phyloP scores from a whole-genome alignment of 2,329 filamentous ascomycete genomes.

The Aureobasidium melanogenum region DNA sequence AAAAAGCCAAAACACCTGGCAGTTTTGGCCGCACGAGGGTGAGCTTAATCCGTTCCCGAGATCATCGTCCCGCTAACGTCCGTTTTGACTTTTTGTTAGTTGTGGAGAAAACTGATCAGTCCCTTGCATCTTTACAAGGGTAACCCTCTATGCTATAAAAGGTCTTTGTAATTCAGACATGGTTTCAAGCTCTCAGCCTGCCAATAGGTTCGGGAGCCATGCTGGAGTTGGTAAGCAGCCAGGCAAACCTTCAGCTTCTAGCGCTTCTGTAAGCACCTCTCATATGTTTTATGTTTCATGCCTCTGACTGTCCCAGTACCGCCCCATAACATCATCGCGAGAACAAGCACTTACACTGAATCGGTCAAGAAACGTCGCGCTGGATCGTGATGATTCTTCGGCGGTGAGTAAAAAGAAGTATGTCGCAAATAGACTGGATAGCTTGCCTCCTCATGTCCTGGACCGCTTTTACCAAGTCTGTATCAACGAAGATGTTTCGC shows the following conservation, averaged over 20 bases:
- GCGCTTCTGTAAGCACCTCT: not conserved
- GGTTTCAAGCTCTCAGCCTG: not conserved
- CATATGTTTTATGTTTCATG: not conserved
- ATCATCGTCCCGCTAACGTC: conserved; percentile 9
- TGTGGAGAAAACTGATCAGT: conserved; percentile 7
- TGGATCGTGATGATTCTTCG: not conserved
- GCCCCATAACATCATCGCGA: not conserved
- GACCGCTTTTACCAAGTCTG: not conserved
- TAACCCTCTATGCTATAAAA: not conserved
- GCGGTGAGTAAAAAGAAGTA: not conserved
- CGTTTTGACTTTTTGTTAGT: conserved; percentile 12
- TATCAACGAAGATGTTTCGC: not conserved
- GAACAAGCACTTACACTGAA: not conserved
- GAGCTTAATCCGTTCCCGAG: conserved; percentile 10
- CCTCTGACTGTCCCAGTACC: not conserved
- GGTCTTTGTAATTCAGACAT: not conserved
- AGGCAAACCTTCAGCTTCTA: not conserved
- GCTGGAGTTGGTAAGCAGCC: not conserved
- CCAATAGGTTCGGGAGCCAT: not conserved
- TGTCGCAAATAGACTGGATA: not conserved
- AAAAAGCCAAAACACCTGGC: not conserved
- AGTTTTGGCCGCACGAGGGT: conserved; percentile 11
- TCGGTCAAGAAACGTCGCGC: not conserved
- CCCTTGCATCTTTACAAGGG: conserved; percentile 9
- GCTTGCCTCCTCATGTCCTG: not conserved